phyloP scores from a whole-genome alignment of 2,329 filamentous ascomycete species.

The Sarocladiaceae sp. region DNA sequence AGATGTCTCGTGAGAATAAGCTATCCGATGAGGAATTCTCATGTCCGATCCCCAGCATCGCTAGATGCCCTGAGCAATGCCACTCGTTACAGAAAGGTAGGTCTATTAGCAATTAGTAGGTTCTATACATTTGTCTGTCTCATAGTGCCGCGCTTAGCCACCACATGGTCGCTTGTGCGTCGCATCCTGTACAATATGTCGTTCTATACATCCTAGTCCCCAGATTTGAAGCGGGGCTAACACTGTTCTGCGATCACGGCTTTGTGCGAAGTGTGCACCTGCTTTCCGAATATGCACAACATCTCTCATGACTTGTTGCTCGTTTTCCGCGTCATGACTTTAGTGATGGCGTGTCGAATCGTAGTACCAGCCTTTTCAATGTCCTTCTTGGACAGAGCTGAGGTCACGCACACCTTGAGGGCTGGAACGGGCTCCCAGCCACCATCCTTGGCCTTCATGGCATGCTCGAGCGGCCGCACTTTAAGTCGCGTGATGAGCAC shows the following conservation, averaged over 20 bases:
- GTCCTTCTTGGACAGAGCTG: slow-evolving; percentile 85
- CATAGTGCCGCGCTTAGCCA: not conserved
- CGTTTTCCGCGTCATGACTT: slow-evolving; percentile 67
- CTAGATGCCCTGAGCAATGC: slow-evolving; percentile 6
- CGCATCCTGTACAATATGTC: too few relatives aligned
- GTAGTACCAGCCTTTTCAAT: slow-evolving; percentile 86
- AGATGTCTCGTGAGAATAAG: too few relatives aligned
- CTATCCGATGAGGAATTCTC: too few relatives aligned
- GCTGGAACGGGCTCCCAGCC: slow-evolving; percentile 67
- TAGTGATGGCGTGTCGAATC: slow-evolving; percentile 89
- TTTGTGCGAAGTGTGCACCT: not conserved
- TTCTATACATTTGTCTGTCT: slow-evolving; percentile 4
- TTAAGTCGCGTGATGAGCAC: slow-evolving; percentile 87
- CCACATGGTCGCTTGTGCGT: not conserved
- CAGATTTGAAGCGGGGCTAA: too few relatives aligned
- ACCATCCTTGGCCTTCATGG: slow-evolving; percentile 61
- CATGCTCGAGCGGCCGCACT: slow-evolving; percentile 59
- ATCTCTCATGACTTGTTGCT: slow-evolving; percentile 28
- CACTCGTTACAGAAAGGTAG: not conserved
- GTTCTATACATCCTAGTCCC: too few relatives aligned
- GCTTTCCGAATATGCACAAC: not conserved
- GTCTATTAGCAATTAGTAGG: slow-evolving; percentile 8
- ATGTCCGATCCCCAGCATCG: too few relatives aligned
- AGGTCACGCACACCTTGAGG: slow-evolving; percentile 86
- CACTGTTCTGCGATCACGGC: too few relatives aligned